phyloP scores from a whole-genome alignment of 164 flowering plant species.

The Platanus orientalis region DNA sequence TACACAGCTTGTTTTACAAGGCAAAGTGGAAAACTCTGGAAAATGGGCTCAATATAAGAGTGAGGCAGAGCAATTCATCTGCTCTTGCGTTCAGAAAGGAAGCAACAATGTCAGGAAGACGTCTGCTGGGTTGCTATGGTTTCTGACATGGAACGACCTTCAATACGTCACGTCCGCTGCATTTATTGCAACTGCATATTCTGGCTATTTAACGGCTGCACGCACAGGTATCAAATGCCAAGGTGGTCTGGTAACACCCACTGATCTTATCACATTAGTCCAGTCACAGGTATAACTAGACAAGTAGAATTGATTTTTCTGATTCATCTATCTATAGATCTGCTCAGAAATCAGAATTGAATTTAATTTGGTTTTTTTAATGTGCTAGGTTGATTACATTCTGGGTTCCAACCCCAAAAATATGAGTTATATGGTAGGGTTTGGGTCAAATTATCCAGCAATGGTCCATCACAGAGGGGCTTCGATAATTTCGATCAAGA shows the following conservation, averaged over 20 bases:
- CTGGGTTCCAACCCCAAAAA: conserved; percentile 48
- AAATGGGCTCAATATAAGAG: conserved; percentile 27
- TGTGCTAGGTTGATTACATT: conserved; percentile 46
- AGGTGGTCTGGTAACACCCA: conserved; percentile 19
- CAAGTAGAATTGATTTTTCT: background rate
- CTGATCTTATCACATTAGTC: conserved; percentile 27
- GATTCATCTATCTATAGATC: conserved; percentile 6
- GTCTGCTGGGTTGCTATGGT: conserved; percentile 42
- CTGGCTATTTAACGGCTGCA: conserved; percentile 25
- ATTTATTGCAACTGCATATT: conserved; percentile 32
- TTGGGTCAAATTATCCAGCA: conserved; percentile 41
- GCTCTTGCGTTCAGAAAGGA: conserved; percentile 42
- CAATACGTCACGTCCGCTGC: conserved; percentile 45
- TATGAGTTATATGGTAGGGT: conserved; percentile 71
- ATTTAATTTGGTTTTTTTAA: background rate
- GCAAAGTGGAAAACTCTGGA: conserved; percentile 15
- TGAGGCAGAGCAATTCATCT: conserved; percentile 48
- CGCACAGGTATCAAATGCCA: conserved; percentile 27
- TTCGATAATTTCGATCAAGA: conserved; percentile 53
- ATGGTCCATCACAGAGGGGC: conserved; percentile 64
- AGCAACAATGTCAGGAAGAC: conserved; percentile 33
- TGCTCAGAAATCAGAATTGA: conserved; percentile 1
- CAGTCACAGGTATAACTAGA: conserved; percentile 37
- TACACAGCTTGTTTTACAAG: conserved; percentile 36
- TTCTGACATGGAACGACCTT: conserved; percentile 31